Conservation (phyloP, 306 rosid species). For the Quercus bicolor region DNA sequence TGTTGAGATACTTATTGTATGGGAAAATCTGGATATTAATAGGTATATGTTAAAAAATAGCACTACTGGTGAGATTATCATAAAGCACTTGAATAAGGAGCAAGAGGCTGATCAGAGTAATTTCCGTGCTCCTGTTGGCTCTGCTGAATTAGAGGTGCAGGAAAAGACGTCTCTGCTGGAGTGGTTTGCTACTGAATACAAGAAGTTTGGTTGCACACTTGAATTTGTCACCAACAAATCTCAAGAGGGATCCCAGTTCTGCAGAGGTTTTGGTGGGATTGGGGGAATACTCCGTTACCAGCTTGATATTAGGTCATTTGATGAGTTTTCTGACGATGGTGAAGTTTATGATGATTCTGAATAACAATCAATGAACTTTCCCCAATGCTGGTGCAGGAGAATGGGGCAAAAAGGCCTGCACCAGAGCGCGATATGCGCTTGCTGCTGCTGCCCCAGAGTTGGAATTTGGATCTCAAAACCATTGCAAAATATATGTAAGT, state of each 20-base stretch:
- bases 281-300: constrained; percentile 94
- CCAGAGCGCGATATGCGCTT: constrained; percentile 21
- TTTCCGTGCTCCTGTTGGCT: constrained; percentile 35
- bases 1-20: constrained; percentile 76
- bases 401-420: constrained; percentile 33
- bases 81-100: constrained; percentile 75
- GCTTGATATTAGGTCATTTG: constrained; percentile 77
- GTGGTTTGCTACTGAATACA: constrained; percentile 91
- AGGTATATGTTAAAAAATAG: constrained; percentile 59
- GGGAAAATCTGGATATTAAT: constrained; percentile 80
- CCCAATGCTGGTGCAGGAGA: constrained; percentile 39
- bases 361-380: constrained; percentile 43
- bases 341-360: constrained; percentile 64
- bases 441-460: constrained; percentile 9
- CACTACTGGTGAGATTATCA: constrained; percentile 47
- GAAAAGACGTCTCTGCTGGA: constrained; percentile 73
- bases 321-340: constrained; percentile 66
- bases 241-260: constrained; percentile 90
- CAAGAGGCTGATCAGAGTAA: constrained; percentile 58
- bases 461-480: neutral
- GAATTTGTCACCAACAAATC: constrained; percentile 91
- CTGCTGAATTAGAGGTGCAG: constrained; percentile 71
- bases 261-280: constrained; percentile 90
- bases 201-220: constrained; percentile 65
- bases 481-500: constrained; percentile 21